These are phyloP conservation scores for Madurella mycetomatis DNA, from an alignment of 2,329 filamentous ascomycete genomes.

Conservation along the genomic window DNA sequence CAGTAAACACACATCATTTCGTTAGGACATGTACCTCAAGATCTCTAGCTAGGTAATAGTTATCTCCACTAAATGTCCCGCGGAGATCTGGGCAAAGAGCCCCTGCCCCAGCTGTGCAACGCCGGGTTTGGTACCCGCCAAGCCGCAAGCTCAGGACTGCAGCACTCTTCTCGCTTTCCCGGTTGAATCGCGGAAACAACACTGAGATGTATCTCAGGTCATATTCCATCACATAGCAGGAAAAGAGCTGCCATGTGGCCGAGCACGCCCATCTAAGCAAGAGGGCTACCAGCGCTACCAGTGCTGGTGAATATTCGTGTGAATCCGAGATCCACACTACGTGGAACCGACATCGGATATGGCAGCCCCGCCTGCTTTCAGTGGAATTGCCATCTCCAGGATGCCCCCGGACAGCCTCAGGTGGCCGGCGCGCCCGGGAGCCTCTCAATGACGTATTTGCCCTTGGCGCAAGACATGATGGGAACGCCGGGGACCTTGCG, in stretches of 20 bases:
- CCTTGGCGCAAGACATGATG: constrained; percentile 75
- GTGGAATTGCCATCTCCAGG: background rate
- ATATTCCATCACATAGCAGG: background rate
- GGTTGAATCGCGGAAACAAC: background rate
- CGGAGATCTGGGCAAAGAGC: background rate
- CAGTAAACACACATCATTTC: too few species aligned
- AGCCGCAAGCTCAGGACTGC: background rate
- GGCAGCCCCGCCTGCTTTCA: too few species aligned
- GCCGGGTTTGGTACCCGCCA: background rate
- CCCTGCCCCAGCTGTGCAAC: background rate
- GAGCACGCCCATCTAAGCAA: background rate
- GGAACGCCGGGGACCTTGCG: constrained; percentile 70
- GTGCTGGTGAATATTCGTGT: too few species aligned
- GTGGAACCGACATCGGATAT: too few species aligned
- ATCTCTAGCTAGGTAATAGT: too few species aligned
- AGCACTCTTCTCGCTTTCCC: background rate
- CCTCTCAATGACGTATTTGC: constrained; percentile 92
- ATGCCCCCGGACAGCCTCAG: constrained; percentile 25
- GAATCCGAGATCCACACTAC: too few species aligned
- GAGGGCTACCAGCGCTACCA: too few species aligned
- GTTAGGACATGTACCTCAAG: background rate
- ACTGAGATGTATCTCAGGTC: too few species aligned
- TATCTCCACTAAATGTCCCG: background rate
- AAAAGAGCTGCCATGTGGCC: background rate
- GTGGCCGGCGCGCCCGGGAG: constrained; percentile 77